phyloP scores from a whole-genome alignment of 495 filamentous ascomycete species.

The Talaromyces liani region DNA sequence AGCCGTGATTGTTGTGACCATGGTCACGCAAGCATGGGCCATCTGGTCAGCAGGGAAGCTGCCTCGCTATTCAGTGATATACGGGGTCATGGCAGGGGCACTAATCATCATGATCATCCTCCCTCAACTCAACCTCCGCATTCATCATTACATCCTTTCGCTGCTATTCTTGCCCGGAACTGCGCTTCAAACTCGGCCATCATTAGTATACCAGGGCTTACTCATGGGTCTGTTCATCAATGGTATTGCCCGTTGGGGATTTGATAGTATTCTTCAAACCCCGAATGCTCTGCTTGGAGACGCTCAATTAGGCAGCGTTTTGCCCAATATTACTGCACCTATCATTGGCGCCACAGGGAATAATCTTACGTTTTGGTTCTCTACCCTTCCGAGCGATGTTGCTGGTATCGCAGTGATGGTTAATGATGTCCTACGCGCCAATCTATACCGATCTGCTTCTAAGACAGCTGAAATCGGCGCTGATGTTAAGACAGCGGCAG shows the following conservation, averaged over 20 bases:
- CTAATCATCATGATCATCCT: constrained; percentile 44
- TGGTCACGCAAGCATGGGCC: constrained; percentile 53
- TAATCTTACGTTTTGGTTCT: constrained; percentile 42
- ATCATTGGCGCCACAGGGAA: constrained; percentile 21
- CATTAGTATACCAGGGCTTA: constrained; percentile 53
- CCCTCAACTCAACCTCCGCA: constrained; percentile 52
- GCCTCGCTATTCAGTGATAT: constrained; percentile 57
- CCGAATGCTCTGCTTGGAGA: constrained; percentile 7
- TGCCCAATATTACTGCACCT: constrained; percentile 34
- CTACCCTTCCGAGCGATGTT: constrained; percentile 24
- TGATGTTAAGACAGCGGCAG: constrained; percentile 27
- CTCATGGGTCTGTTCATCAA: constrained; percentile 59
- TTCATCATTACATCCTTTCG: constrained; percentile 60
- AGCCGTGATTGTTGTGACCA: constrained; percentile 42
- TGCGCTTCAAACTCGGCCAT: constrained; percentile 48
- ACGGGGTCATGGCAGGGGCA: constrained; percentile 38
- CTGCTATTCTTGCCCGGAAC: constrained; percentile 52
- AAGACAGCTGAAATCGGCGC: constrained; percentile 17
- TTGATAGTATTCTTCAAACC: constrained; percentile 50
- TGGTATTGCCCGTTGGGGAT: constrained; percentile 59
- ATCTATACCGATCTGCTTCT: constrained; percentile 26
- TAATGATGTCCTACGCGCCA: constrained; percentile 48
- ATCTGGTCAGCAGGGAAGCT: constrained; percentile 63
- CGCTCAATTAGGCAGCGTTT: constrained; percentile 28
- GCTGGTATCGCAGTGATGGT: constrained; percentile 51